These are phyloP conservation scores for Pyracantha coccinea DNA, from an alignment of 331 rosid genomes.

Conservation along the genomic window DNA sequence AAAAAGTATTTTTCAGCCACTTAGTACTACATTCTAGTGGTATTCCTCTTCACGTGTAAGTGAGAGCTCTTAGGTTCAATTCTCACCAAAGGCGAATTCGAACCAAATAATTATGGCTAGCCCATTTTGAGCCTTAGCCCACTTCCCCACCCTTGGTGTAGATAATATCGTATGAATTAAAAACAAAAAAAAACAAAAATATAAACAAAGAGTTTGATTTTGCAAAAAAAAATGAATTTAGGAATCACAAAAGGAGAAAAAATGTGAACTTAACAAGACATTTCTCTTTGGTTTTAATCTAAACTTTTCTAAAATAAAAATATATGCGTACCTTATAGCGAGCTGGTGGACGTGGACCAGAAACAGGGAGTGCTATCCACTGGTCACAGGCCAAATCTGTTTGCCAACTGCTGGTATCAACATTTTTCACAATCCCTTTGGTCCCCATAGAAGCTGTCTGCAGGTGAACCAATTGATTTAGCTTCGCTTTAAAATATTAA, in stretches of 20 bases:
- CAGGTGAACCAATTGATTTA: conserved; percentile 12
- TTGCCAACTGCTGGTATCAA: conserved; percentile 57
- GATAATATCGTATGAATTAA: too few species aligned
- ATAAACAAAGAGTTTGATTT: not conserved
- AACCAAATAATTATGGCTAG: too few species aligned
- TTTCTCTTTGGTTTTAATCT: not conserved
- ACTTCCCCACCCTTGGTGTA: too few species aligned
- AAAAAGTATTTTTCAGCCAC: not conserved
- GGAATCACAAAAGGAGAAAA: not conserved
- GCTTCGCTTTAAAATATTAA: too few species aligned
- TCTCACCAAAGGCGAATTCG: too few species aligned
- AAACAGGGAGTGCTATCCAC: conserved; percentile 70
- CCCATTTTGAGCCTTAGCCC: too few species aligned
- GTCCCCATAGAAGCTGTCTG: conserved; percentile 28
- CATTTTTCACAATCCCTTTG: conserved; percentile 26
- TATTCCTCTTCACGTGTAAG: too few species aligned
- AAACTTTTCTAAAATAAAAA: not conserved
- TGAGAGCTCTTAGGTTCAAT: too few species aligned
- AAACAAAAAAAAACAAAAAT: too few species aligned
- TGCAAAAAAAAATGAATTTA: not conserved
- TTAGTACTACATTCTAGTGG: too few species aligned
- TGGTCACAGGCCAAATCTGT: conserved; percentile 50
- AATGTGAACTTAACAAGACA: not conserved
- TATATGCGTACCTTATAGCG: conserved; percentile 70
- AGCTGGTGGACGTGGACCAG: conserved; percentile 70